phyloP scores from a whole-genome alignment of 1,284 basidiomycete genomes.

The Moniliophthora roreri region DNA sequence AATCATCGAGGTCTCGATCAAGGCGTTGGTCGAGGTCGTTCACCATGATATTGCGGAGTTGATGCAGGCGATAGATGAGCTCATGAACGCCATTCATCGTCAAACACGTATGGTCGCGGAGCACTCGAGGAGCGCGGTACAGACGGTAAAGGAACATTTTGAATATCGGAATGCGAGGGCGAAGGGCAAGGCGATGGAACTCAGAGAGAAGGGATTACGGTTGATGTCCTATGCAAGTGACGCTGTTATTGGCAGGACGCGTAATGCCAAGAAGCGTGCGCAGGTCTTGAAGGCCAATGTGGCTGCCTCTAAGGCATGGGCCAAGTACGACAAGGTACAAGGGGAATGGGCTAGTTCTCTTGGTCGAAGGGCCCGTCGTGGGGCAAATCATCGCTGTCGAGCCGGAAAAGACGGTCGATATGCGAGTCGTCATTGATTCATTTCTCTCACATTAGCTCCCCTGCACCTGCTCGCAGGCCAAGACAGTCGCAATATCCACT shows the following conservation, averaged over 20 bases:
- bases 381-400: background rate
- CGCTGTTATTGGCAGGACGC: constrained; percentile 35
- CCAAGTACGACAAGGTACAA: constrained; percentile 35
- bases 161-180: constrained; percentile 55
- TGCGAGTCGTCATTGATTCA: background rate
- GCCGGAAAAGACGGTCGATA: background rate
- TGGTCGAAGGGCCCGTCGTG: background rate
- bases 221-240: constrained; percentile 41
- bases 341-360: constrained; percentile 31
- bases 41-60: constrained; percentile 57
- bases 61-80: constrained; percentile 59
- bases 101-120: constrained; percentile 45
- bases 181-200: constrained; percentile 52
- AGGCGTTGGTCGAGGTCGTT: constrained; percentile 40
- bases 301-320: constrained; percentile 33
- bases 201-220: constrained; percentile 46
- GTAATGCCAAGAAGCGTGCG: constrained; percentile 49
- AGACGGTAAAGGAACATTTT: constrained; percentile 46
- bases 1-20: constrained; percentile 46
- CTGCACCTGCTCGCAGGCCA: too few species aligned
- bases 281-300: constrained; percentile 37
- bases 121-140: constrained; percentile 46
- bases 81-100: constrained; percentile 48
- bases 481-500: too few species aligned
- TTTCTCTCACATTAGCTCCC: background rate